phyloP scores from a whole-genome alignment of 345 rosid species.

The Lepidium didymum region DNA sequence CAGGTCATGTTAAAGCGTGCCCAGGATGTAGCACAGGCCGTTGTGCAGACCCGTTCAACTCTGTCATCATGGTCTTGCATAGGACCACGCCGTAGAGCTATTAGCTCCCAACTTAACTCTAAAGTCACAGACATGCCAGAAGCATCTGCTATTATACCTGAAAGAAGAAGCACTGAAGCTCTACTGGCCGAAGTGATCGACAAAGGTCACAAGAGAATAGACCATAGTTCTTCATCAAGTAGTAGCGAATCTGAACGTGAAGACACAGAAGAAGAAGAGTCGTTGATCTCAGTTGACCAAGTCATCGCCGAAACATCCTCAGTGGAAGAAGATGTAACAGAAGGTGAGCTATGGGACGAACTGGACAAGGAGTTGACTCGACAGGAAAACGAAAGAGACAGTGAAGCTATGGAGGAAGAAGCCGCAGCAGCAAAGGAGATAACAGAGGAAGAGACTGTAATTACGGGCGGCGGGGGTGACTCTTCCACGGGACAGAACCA shows the following conservation, averaged over 20 bases:
- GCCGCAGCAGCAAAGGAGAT: conserved; percentile 74
- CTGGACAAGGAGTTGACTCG: conserved; percentile 77
- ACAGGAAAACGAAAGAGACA: conserved; percentile 47
- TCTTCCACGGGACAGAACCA: conserved; percentile 36
- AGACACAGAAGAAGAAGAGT: conserved; percentile 57
- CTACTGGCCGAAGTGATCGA: conserved; percentile 31
- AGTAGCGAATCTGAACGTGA: conserved; percentile 46
- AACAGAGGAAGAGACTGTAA: conserved; percentile 58
- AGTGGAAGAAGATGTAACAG: conserved; percentile 43
- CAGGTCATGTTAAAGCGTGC: conserved; percentile 95
- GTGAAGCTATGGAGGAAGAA: conserved; percentile 62
- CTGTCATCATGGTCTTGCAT: conserved; percentile 90
- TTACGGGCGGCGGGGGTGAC: neutral
- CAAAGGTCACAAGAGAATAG: conserved; percentile 26
- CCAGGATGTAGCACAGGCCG: conserved; percentile 84
- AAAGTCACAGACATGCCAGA: conserved; percentile 43
- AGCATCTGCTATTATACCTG: conserved; percentile 39
- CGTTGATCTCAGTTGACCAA: conserved; percentile 37
- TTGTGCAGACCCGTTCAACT: conserved; percentile 68
- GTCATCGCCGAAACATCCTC: conserved; percentile 32
- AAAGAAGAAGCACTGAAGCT: conserved; percentile 42
- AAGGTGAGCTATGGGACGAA: conserved; percentile 83
- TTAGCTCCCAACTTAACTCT: conserved; percentile 35
- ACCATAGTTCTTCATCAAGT: conserved; percentile 30
- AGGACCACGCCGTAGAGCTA: conserved; percentile 72